These are phyloP conservation scores for Cladophialophora chaetospira DNA, from an alignment of 2,329 filamentous ascomycete genomes.

Conservation along the genomic window DNA sequence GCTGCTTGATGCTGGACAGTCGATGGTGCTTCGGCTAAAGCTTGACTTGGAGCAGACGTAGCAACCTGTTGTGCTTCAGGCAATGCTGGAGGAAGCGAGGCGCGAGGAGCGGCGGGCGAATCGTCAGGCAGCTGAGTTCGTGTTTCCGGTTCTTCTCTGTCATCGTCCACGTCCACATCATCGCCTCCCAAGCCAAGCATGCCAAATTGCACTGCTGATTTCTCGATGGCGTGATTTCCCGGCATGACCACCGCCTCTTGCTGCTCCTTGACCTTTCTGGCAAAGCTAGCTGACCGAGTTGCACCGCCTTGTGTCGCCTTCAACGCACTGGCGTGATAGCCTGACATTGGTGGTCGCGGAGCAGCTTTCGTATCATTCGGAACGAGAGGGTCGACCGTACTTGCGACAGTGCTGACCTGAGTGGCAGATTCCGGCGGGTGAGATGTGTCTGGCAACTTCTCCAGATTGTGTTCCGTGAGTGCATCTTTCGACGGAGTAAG, in stretches of 20 bases:
- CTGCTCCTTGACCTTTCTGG: constrained; percentile 86
- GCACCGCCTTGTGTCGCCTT: constrained; percentile 71
- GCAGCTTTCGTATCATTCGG: constrained; percentile 53
- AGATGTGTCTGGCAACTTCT: constrained; percentile 82
- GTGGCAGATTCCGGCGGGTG: constrained; percentile 76
- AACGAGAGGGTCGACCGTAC: constrained; percentile 73
- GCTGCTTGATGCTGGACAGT: constrained; percentile 62
- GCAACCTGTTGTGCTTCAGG: constrained; percentile 46
- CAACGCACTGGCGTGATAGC: constrained; percentile 76
- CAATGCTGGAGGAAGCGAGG: constrained; percentile 76
- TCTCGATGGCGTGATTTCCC: constrained; percentile 90
- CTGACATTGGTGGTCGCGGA: constrained; percentile 65
- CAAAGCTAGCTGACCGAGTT: constrained; percentile 74
- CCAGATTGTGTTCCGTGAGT: constrained; percentile 88
- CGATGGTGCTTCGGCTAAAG: constrained; percentile 43
- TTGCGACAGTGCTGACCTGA: constrained; percentile 83
- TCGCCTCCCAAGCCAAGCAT: constrained; percentile 85
- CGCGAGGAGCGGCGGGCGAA: constrained; percentile 82
- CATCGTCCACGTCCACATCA: constrained; percentile 83
- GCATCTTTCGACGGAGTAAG: constrained; percentile 74
- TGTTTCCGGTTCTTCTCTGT: constrained; percentile 93
- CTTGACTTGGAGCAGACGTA: constrained; percentile 39
- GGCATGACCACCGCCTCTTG: constrained; percentile 99
- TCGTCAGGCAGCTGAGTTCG: constrained; percentile 90
- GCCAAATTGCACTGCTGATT: constrained; percentile 91